Base-by-base conservation (phyloP, 2,329 filamentous ascomycete genomes). In the Uncinocarpus reesii region DNA sequence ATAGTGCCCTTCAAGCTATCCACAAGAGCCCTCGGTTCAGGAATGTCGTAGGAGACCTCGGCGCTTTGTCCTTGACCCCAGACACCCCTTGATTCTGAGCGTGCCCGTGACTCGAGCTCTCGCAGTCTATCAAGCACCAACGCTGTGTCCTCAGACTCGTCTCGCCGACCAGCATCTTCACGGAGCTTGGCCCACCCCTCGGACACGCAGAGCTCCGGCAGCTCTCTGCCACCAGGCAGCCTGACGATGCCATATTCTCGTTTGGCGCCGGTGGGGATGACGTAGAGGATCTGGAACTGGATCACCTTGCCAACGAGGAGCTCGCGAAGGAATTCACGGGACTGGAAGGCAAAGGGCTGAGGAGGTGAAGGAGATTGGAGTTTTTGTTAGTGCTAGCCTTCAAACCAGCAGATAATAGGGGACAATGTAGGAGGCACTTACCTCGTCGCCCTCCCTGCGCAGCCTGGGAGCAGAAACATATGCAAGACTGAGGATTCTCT, bases 171-270 rank as follows among this genome's bases (percentile, higher is more conserved):
- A 51, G 90, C 89, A 66, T 98, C 92, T 60, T 98, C 92, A 55
- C 92, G 81, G 52, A 98, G 78, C 70, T 92, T 94, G 54, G 88
- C 72, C 88, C 89, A 95, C 56, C 92, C 92, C 59, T 88, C 86
- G 62, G 86, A 81, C 55, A 96, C 80, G 50, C 84, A 77, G 53
- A 85, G 79, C 55, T 96, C 88, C 15, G 92, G 89, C 43, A 98
- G 68, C 48, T 79, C 73, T 26, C 79, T 79, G 42, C 87, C 87
- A 59, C 86, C 83, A 53, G 83, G 80, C 46, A 95, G 74, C 54
- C 79, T 78, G 52, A 87, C 81, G 54, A 80, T 77, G 55, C 90
- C 92, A 62, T 95, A 98, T 63, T 98, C 90, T 57, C 88, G 83
- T 54, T 86, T 83, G 36, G 68, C 72, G 53, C 76, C 77, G 48